A percentile compares a stretch with the other conserved stretches of the same genome.
Conservation (phyloP, 331 rosid genomes). For the Telfairia occidentalis region DNA sequence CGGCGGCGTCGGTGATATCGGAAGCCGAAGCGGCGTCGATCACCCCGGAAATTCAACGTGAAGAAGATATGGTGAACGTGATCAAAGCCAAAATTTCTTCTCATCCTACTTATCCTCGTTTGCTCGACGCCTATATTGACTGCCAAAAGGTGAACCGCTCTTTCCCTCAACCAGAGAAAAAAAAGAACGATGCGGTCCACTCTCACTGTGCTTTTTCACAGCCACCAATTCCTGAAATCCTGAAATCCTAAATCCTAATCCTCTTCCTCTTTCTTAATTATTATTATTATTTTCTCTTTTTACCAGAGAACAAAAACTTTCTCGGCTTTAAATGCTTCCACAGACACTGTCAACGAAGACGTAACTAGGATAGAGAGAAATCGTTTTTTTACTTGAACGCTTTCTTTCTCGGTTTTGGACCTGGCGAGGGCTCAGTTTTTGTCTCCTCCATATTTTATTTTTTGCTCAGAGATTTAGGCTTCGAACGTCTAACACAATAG, state of each 20-base stretch:
- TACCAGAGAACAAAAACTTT: background rate
- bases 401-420: background rate
- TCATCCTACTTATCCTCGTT: conserved; percentile 83
- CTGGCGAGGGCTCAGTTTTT: conserved; percentile 5
- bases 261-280: background rate
- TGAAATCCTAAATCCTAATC: background rate
- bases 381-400: conserved; percentile 3
- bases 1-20: conserved; percentile 26
- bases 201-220: background rate
- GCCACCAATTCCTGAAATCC: background rate
- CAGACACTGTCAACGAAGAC: background rate
- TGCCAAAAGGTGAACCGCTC: conserved; percentile 65
- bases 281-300: background rate
- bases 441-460: background rate
- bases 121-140: conserved; percentile 81
- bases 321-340: conserved; percentile 8
- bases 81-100: conserved; percentile 82
- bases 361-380: conserved; percentile 2
- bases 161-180: background rate
- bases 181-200: background rate
- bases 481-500: background rate
- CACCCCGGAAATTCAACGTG: conserved; percentile 35
- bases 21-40: conserved; percentile 37
- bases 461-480: background rate
- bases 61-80: conserved; percentile 28